Conservation (phyloP, 306 rosid genomes). For the Purshia tridentata region DNA sequence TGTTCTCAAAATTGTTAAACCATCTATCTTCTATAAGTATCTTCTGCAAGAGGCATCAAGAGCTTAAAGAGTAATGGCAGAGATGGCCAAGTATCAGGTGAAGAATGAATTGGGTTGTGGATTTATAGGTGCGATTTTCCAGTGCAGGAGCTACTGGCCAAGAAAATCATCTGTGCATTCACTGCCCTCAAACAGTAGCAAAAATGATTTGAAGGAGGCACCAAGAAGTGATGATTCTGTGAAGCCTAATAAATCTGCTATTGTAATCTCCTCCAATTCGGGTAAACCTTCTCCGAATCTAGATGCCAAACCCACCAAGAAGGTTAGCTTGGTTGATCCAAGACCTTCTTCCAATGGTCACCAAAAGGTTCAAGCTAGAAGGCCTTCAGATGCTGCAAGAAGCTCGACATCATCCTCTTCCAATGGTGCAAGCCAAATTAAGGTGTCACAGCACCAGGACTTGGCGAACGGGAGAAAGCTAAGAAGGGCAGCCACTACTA, state of each 20-base stretch:
- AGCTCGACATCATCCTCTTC: constrained; percentile 66
- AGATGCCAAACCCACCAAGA: constrained; percentile 36
- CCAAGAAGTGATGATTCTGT: constrained; percentile 20
- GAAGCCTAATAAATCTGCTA: background rate
- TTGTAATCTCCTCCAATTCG: background rate
- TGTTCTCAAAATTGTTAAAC: background rate
- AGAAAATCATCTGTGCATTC: constrained; percentile 79
- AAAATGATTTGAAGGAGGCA: constrained; percentile 21
- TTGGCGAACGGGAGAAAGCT: constrained; percentile 28
- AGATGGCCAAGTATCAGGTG: constrained; percentile 39
- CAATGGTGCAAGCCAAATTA: constrained; percentile 35
- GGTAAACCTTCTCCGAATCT: constrained; percentile 8
- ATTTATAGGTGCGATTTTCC: constrained; percentile 61
- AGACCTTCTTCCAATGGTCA: constrained; percentile 21
- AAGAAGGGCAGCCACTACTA: constrained; percentile 25
- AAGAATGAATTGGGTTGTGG: constrained; percentile 52
- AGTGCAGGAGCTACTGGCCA: constrained; percentile 39
- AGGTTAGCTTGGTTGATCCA: constrained; percentile 34
- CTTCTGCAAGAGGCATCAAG: constrained; percentile 15
- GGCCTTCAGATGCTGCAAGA: constrained; percentile 62
- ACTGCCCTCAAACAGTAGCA: constrained; percentile 46
- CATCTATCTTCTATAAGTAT: background rate
- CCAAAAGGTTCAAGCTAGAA: constrained; percentile 34
- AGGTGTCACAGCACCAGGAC: constrained; percentile 29
- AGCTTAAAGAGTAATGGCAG: constrained; percentile 39